Base-by-base conservation (phyloP, 306 rosid species). In the Vicia faba region DNA sequence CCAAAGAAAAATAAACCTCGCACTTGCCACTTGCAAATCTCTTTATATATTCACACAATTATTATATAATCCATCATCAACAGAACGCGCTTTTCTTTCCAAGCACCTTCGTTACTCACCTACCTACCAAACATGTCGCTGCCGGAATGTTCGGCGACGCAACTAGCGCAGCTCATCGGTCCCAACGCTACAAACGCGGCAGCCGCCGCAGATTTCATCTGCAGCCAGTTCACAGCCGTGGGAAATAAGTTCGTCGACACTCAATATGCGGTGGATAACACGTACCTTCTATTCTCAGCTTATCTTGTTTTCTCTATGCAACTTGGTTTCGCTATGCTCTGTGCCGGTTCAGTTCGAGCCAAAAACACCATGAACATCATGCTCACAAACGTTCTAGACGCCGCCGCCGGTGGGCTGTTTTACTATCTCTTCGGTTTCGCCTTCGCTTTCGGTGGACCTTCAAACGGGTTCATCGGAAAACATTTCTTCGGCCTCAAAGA, bases 271-370 rank as follows among this genome's bases (percentile, higher is more conserved):
- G 35, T 92, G 0, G 96, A 92, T 76, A 82, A 43, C 66, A 89
- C 96, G 0, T 92, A 86, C 77, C 98, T 92, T 16, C 87, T 92
- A 64, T 92, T 89, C 81, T 92, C 98, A 5, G 88, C 96, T 8
- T 92, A 92, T 72, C 92, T 92, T n/a, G 98, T 92, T 11, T 92
- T 92, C 89, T 87, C 98, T 28, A 92, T 92, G 98, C 98, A 92
- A 56, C 91, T 92, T 7, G 96, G 96, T 31, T 92, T 92, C 71
- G 96, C 98, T 66, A 92, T 92, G 98, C 93, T 89, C 74, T 92
- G 98, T 39, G 98, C 96, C 20, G 96, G 98, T 38, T 92, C 98
- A n/a, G 98, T 92, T 62, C 86, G 98, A 0, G 98, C 98, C 51
- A 92, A 92, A 19, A 92, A 92, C 91, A 92, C 98, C 78, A 92